Evolutionary conservation across 495 filamentous ascomycete species (phyloP).

Genomic region (Bacidia gigantensis): DNA sequence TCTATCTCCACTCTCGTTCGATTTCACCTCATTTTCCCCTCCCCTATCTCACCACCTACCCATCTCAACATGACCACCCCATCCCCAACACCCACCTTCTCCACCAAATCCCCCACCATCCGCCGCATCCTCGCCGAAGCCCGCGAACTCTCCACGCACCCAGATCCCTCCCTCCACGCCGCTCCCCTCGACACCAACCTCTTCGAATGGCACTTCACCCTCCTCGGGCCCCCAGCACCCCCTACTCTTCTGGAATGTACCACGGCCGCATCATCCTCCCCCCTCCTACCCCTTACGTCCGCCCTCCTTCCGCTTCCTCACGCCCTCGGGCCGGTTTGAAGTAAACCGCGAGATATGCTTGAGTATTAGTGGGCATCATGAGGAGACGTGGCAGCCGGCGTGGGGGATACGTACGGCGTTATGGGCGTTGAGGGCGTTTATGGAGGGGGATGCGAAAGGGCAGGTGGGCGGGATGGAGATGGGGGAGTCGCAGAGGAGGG

Average conservation of each 20-base stretch:
- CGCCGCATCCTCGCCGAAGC: constrained; percentile 77
- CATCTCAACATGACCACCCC: constrained; percentile 12
- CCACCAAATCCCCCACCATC: constrained; percentile 68
- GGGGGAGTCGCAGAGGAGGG: constrained; percentile 41
- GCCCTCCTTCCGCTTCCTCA: constrained; percentile 86
- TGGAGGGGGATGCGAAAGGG: constrained; percentile 39
- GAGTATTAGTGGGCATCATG: constrained; percentile 84
- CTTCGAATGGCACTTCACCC: constrained; percentile 98
- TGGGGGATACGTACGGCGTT: constrained; percentile 72
- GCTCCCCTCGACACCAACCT: constrained; percentile 73
- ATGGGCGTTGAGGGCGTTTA: constrained; percentile 39
- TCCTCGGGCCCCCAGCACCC: constrained; percentile 75
- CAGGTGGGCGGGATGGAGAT: constrained; percentile 85
- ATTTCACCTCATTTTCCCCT: not conserved
- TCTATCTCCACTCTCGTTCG: not conserved
- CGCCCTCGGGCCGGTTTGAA: constrained; percentile 86
- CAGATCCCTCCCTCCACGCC: constrained; percentile 45
- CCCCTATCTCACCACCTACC: not conserved
- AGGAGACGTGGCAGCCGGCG: constrained; percentile 96
- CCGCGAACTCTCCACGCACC: constrained; percentile 56
- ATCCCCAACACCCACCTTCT: constrained; percentile 41
- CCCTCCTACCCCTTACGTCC: constrained; percentile 78
- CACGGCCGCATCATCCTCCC: constrained; percentile 92
- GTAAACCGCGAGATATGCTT: constrained; percentile 95
- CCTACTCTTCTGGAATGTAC: constrained; percentile 73